Conservation (phyloP, 371 early-diverging fungal genomes). For the Smittium culicis region DNA sequence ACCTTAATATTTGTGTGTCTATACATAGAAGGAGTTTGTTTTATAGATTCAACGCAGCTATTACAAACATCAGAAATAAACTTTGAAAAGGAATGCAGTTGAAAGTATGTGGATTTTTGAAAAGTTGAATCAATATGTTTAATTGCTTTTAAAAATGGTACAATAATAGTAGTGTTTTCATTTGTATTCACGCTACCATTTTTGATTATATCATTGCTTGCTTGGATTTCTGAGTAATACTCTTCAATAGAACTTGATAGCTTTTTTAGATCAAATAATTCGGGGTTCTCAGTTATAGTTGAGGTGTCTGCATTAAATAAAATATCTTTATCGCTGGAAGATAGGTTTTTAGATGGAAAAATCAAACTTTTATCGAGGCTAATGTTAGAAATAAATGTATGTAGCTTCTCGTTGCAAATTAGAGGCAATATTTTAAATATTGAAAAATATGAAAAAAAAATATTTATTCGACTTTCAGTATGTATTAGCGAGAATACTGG, state of each 20-base stretch:
- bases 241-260: neutral
- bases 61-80: neutral
- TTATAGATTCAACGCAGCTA: neutral
- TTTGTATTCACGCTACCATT: too few species aligned
- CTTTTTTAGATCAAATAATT: neutral
- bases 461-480: neutral
- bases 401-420: neutral
- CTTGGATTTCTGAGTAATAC: too few species aligned
- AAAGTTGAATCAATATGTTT: neutral
- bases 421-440: neutral
- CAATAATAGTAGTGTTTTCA: too few species aligned
- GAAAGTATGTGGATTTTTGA: neutral
- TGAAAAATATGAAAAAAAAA: neutral
- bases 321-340: too few species aligned
- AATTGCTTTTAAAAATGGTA: neutral
- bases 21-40: conserved; percentile 8
- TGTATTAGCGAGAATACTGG: neutral
- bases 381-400: neutral
- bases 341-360: too few species aligned
- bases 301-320: too few species aligned
- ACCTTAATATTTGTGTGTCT: conserved; percentile 6
- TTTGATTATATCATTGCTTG: too few species aligned
- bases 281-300: neutral
- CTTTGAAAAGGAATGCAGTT: neutral
- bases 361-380: neutral